Evolutionary conservation across 1,284 basidiomycete genomes (phyloP).

Genomic region (Tetrapyrgos nigripes): DNA sequence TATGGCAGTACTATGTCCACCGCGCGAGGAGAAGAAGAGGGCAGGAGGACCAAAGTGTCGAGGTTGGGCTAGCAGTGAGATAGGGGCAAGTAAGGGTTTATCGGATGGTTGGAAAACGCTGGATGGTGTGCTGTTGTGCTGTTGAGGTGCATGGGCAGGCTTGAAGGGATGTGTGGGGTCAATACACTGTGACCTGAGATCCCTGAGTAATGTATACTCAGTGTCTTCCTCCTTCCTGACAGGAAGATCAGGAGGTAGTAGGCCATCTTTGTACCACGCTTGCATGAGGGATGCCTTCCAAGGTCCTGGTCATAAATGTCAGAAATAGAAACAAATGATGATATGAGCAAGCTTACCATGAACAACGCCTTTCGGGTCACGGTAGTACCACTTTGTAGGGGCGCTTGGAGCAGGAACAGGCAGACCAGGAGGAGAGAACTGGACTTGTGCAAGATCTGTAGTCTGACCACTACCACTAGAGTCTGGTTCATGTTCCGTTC

Average conservation of each 20-base stretch:
- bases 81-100: conserved; percentile 73
- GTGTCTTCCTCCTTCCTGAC: conserved; percentile 76
- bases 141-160: conserved; percentile 42
- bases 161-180: conserved; percentile 82
- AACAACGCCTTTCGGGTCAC: conserved; percentile 77
- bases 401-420: conserved; percentile 69
- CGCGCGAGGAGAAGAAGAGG: conserved; percentile 85
- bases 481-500: conserved; percentile 58
- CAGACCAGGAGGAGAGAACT: conserved; percentile 79
- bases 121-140: conserved; percentile 20
- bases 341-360: conserved; percentile 68
- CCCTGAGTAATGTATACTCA: conserved; percentile 70
- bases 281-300: conserved; percentile 89
- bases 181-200: conserved; percentile 74
- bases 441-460: conserved; percentile 61
- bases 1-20: conserved; percentile 83
- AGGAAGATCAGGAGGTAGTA: conserved; percentile 80
- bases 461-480: conserved; percentile 42
- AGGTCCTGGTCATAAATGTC: conserved; percentile 56
- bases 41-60: conserved; percentile 86
- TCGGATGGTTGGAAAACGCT: conserved; percentile 38
- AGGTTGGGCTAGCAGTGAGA: conserved; percentile 83
- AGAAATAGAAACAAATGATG: background rate
- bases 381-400: conserved; percentile 79
- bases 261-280: conserved; percentile 82